These are phyloP conservation scores for Vicia sativa DNA, from an alignment of 306 rosid genomes.

Conservation along the genomic window DNA sequence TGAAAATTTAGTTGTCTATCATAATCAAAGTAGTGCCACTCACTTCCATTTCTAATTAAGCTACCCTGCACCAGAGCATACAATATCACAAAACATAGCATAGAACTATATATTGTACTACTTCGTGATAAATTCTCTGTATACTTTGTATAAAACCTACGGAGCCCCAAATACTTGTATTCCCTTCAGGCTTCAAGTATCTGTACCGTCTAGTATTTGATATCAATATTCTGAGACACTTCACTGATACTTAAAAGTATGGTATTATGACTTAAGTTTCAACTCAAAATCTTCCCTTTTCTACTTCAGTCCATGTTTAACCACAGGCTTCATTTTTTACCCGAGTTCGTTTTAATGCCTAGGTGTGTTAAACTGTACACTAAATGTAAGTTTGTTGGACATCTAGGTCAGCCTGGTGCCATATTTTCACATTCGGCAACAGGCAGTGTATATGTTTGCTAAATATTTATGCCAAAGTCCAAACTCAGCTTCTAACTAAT, in stretches of 20 bases:
- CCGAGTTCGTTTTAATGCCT: neutral
- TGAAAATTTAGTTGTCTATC: neutral
- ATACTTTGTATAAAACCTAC: neutral
- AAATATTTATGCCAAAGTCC: neutral
- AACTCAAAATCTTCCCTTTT: neutral
- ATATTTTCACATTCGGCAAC: neutral
- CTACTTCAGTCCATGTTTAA: neutral
- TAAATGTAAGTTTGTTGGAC: neutral
- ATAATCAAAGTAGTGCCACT: slow-evolving; percentile 3
- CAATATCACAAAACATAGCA: slow-evolving; percentile 21
- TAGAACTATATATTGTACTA: slow-evolving; percentile 13
- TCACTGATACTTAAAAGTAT: neutral
- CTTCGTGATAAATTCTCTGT: slow-evolving; percentile 10
- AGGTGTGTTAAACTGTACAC: neutral
- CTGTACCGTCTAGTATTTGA: neutral
- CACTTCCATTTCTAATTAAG: slow-evolving; percentile 7
- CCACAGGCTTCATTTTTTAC: neutral
- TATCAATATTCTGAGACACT: neutral
- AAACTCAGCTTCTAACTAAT: neutral
- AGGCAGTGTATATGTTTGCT: neutral
- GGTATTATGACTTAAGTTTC: neutral
- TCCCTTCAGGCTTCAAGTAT: slow-evolving; percentile 8
- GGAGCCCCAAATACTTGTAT: neutral
- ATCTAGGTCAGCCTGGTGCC: neutral
- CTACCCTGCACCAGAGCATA: slow-evolving; percentile 7